Evolutionary conservation across 441 rosid genomes (phyloP).

Genomic region (Capsella rubella): DNA sequence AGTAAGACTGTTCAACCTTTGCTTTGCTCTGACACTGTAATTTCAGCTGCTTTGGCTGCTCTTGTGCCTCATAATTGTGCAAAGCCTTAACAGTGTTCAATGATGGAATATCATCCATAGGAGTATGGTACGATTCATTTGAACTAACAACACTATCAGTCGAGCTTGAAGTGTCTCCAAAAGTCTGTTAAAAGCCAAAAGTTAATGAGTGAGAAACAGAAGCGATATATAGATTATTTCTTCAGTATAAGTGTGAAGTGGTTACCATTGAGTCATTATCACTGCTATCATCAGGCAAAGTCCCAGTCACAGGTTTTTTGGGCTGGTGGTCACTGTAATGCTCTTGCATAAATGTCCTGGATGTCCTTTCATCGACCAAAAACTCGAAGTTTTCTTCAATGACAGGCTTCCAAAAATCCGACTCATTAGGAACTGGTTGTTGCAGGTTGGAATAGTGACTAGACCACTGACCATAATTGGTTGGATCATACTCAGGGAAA

Average conservation of each 20-base stretch:
- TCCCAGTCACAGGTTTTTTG: conserved; percentile 16
- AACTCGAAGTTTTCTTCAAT: too few species aligned
- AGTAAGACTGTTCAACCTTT: conserved; percentile 31
- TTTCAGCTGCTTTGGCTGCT: conserved; percentile 28
- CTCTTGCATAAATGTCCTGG: not conserved
- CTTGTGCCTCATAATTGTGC: conserved; percentile 8
- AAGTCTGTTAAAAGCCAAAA: conserved; percentile 26
- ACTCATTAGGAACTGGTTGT: conserved; percentile 3
- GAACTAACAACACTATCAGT: conserved; percentile 35
- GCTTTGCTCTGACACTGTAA: conserved; percentile 7
- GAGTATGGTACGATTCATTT: conserved; percentile 16
- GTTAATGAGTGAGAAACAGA: not conserved
- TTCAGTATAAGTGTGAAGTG: not conserved
- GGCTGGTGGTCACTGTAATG: conserved; percentile 16
- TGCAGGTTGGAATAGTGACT: not conserved
- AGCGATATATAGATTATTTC: conserved; percentile 7
- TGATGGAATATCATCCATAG: conserved; percentile 9
- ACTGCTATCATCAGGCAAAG: conserved; percentile 12
- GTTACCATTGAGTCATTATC: conserved; percentile 42
- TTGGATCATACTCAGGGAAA: not conserved
- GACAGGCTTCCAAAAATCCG: too few species aligned
- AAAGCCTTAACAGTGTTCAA: not conserved
- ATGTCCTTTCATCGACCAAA: conserved; percentile 7
- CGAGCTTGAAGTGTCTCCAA: conserved; percentile 30
- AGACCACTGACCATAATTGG: not conserved